A percentile compares a stretch with the other conserved stretches of the same genome.
Evolutionary conservation across 163 green algal genomes (phyloP).

Genomic region (Coccomyxa subellipsoidea): DNA sequence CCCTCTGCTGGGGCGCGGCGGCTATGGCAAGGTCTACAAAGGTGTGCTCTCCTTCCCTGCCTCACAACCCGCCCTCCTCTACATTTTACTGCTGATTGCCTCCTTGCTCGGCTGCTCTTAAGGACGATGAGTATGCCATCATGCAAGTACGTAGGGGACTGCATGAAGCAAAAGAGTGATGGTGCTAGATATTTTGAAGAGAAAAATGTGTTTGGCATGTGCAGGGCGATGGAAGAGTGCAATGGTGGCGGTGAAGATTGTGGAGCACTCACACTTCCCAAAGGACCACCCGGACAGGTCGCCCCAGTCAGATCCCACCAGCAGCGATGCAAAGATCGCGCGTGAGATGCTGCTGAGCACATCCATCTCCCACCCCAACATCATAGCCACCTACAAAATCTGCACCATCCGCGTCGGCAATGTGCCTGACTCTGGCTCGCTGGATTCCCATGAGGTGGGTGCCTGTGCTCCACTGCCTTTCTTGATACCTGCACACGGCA

Average conservation of each 20-base stretch:
- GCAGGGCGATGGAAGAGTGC: conserved; percentile 7
- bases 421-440: background rate
- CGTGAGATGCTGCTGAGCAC: conserved; percentile 14
- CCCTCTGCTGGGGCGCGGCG: conserved; percentile 3
- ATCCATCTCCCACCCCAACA: conserved; percentile 15
- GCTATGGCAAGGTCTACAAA: conserved; percentile 6
- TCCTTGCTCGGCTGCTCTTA: background rate
- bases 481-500: background rate
- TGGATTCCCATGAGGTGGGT: background rate
- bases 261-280: conserved; percentile 3
- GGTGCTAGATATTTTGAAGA: background rate
- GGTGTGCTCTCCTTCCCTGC: too few species aligned
- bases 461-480: background rate
- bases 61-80: too few species aligned
- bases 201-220: background rate
- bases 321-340: background rate
- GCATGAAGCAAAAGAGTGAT: background rate
- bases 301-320: background rate
- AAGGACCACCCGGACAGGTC: background rate
- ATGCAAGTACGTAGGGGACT: background rate
- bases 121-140: background rate
- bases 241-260: conserved; percentile 14
- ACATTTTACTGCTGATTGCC: too few species aligned
- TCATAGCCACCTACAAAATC: conserved; percentile 12
- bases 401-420: conserved; percentile 7